Base-by-base conservation (phyloP, 164 flowering plant genomes). In the Sextonia rubra region DNA sequence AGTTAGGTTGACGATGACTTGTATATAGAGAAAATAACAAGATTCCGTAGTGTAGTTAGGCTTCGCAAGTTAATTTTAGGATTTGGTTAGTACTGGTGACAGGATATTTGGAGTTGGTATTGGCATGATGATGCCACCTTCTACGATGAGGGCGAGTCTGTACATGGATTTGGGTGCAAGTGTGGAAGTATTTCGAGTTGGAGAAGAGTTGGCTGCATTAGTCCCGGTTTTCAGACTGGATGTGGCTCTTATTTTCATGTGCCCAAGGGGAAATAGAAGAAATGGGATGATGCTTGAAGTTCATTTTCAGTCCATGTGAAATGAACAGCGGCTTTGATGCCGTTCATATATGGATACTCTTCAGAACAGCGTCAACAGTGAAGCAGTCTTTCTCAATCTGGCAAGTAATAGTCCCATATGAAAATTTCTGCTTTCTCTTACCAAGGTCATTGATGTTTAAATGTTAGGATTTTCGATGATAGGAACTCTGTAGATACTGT, bases 11-110 rank as follows among this genome's bases (percentile, higher is more conserved):
- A 76, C 68, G 66, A 79, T 74, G 71, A 85, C 27, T 72, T 88
- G 86, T 89, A 79, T 78, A 84, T 86, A 85, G 47, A 61, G 69
- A 73, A 79, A 85, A 82, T 82, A 85, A 85, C 64, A 76, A 74
- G 68, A 77, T 73, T 48, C 5, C 71, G 58, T 70, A 73, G 44
- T 26, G 47, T 37, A 37, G 44, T 26, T 70, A 17, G 71, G 15
- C 70, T 49, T 49, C 63, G 29, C 65, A 70, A 58, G 68, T 74
- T 71, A 60, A 3, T 37, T 74, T 67, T 71, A 77, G 79, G 66
- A 69, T 15, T 70, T 69, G 72, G 73, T 18, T 18, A 24, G n/a
- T 3, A 44, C 9, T 66, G 75, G 69, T 72, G 71, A 25, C 22
- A 61, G 30, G 69, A 62, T n/a, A 24, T 58, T 64, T n/a, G 47